These are phyloP conservation scores for Juglanconis sp. DNA, from an alignment of 2,329 filamentous ascomycete species.

Conservation along the genomic window DNA sequence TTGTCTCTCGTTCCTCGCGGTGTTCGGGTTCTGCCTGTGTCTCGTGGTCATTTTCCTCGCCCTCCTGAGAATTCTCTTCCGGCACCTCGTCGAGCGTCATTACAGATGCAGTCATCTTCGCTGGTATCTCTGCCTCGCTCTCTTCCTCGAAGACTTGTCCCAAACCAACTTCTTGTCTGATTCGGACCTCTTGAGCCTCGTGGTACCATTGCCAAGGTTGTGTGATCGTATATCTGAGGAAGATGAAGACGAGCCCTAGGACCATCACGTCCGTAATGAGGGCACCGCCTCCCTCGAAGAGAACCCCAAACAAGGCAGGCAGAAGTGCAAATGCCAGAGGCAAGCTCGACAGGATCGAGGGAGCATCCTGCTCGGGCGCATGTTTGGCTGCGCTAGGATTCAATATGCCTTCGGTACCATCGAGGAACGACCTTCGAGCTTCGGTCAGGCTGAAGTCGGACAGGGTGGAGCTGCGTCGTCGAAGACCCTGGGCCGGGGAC, in stretches of 20 bases:
- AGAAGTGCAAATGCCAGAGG: constrained; percentile 80
- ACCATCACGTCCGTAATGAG: constrained; percentile 84
- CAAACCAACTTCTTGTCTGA: constrained; percentile 43
- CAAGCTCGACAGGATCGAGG: constrained; percentile 69
- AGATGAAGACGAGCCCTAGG: constrained; percentile 74
- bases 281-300: constrained; percentile 80
- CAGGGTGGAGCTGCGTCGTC: constrained; percentile 72
- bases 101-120: constrained; percentile 22
- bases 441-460: constrained; percentile 73
- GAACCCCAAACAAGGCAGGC: constrained; percentile 77
- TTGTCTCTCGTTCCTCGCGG: constrained; percentile 23
- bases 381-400: constrained; percentile 43
- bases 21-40: neutral
- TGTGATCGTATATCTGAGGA: constrained; percentile 88
- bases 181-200: constrained; percentile 62
- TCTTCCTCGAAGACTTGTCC: constrained; percentile 43
- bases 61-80: constrained; percentile 19
- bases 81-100: constrained; percentile 41
- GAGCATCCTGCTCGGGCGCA: constrained; percentile 45
- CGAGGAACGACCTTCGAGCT: constrained; percentile 60
- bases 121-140: constrained; percentile 21
- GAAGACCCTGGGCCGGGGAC: constrained; percentile 29
- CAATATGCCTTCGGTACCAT: constrained; percentile 66
- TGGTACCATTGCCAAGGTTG: constrained; percentile 85
- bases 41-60: constrained; percentile 17